Evolutionary conservation across 192 early-diverging fungal genomes (phyloP), one percentile per base, ranked within the genome.

Genomic region (Entrophospora sp.): DNA sequence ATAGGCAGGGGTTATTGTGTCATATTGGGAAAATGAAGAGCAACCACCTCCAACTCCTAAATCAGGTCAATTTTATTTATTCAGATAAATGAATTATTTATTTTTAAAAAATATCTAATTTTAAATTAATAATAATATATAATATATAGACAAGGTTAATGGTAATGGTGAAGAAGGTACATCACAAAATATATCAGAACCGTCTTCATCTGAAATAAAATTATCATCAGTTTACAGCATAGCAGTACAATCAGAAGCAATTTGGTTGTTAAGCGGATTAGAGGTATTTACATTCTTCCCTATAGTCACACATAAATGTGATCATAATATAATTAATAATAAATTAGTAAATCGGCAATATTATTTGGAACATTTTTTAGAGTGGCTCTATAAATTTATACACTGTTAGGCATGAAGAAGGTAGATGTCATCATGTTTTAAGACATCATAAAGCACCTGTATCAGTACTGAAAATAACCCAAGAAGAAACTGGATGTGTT

Each of bases 401-500:
- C 80, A 86, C 87, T 1, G 85, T 95, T 2, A 79, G 96, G 36
- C 93, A 97, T 66, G 94, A 99, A 62, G 97, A 99, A 77, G 97
- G 96, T 4, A 81, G 81, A 28, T 89, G 91, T 38, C 87, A 94
- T 43, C 82, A 92, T 67, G 81, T 92, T 0, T 80, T 99, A 32
- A 72, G 81, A 30, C 80, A 87, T 51, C 97, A 99, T 63, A 86
- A 75, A 12, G 83, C 78, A 18, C 86, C 92, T 3, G 95, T 98
- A 3, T 95, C 95, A 0, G 83, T 87, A 1, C 68, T 98, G 20
- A 81, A 79, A 44, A 85, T 94, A 25, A 81, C 87, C 9, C 89
- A 91, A 1, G 92, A 88, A 37, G 92, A 98, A 69, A 79, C 78
- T 56, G 81, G 83, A 0, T 72, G 92, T 48, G 80, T 96, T 49